These are phyloP conservation scores for Liquidambar formosana DNA, from an alignment of 164 flowering plant genomes.

Conservation along the genomic window DNA sequence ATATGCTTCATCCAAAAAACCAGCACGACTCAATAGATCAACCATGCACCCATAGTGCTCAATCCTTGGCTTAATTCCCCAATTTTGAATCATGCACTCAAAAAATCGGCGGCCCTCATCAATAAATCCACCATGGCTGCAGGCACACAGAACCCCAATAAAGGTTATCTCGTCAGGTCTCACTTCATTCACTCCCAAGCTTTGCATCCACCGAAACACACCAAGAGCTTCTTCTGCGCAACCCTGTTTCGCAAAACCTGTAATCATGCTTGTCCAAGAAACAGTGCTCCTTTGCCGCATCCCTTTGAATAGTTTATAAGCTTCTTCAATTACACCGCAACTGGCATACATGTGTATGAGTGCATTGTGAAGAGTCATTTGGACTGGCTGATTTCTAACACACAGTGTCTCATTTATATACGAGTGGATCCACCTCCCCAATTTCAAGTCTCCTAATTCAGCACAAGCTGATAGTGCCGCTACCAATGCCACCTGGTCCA, in stretches of 20 bases:
- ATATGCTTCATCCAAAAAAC: conserved; percentile 47
- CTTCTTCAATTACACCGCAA: conserved; percentile 44
- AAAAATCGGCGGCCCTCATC: conserved; percentile 41
- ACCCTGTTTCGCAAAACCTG: conserved; percentile 56
- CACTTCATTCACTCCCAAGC: conserved; percentile 13
- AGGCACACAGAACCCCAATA: conserved; percentile 55
- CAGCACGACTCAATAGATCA: conserved; percentile 61
- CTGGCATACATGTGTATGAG: conserved; percentile 66
- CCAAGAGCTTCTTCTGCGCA: conserved; percentile 42
- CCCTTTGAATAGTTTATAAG: conserved; percentile 34
- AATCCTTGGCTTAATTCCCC: conserved; percentile 39
- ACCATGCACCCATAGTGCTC: conserved; percentile 72
- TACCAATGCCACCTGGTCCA: conserved; percentile 58
- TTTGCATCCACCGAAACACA: conserved; percentile 39
- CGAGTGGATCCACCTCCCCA: conserved; percentile 60
- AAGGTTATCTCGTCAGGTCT: conserved; percentile 52
- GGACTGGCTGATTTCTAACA: conserved; percentile 10
- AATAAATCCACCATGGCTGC: conserved; percentile 57
- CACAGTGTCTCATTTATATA: conserved; percentile 17
- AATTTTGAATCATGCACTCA: conserved; percentile 33
- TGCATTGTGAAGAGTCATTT: conserved; percentile 43
- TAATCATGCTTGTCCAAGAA: conserved; percentile 63
- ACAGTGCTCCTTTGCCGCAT: conserved; percentile 40
- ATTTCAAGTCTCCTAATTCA: conserved; percentile 48
- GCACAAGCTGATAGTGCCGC: conserved; percentile 65